Percentiles rank a stretch among this genome's conserved stretches.
Conservation (phyloP, 305 asterid species). For the Withania somnifera region DNA sequence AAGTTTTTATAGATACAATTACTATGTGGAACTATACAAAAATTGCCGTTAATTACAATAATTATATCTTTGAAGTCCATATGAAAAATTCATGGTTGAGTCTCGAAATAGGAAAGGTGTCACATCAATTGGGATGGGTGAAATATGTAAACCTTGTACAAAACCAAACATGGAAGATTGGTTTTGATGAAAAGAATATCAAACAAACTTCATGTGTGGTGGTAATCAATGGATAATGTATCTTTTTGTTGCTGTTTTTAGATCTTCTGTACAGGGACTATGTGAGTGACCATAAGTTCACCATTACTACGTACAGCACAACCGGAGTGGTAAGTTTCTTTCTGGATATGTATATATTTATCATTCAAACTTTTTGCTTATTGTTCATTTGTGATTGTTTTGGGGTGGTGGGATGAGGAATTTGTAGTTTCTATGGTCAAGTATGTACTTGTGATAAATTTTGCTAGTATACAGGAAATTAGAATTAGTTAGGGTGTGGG, state of each 20-base stretch:
- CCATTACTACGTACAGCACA: conserved; percentile 4
- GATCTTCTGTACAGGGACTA: conserved; percentile 15
- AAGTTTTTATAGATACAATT: background rate
- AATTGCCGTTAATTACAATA: too few relatives aligned
- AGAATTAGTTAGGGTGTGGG: background rate
- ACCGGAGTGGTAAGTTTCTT: conserved; percentile 7
- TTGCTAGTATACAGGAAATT: background rate
- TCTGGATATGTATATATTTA: background rate
- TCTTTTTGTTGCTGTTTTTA: background rate
- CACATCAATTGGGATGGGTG: background rate
- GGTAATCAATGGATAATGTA: background rate
- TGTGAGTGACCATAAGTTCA: conserved; percentile 9
- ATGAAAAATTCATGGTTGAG: background rate
- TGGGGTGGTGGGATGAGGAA: background rate
- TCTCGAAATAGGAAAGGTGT: background rate
- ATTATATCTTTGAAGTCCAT: too few relatives aligned
- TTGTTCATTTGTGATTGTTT: background rate
- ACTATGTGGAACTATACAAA: too few relatives aligned
- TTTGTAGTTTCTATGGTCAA: background rate
- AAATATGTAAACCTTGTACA: background rate
- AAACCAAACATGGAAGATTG: background rate
- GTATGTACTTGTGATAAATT: background rate
- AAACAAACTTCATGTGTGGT: background rate
- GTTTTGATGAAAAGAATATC: background rate
- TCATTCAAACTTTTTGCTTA: background rate